Base-by-base conservation (phyloP, 345 rosid species). In the Camelina sativa region DNA sequence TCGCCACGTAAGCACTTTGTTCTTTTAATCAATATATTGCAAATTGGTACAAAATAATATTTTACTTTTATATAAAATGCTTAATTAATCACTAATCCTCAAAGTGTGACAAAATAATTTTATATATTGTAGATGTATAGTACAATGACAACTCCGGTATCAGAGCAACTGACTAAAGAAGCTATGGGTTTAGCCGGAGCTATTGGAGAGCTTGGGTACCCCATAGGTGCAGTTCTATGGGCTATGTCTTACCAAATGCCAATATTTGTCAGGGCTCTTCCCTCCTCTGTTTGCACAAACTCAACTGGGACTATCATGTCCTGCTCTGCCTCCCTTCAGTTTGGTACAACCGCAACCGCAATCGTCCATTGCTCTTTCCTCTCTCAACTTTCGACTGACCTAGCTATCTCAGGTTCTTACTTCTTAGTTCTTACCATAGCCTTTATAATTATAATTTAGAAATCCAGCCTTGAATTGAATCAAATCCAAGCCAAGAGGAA, bases 171-270 rank as follows among this genome's bases (percentile, higher is more conserved):
- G 6, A 79, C 67, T 1, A 74, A 67, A 67, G 82, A 79, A 4
- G 75, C 88, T 9, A 61, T 89, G 82, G 95, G 89, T 64, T 65
- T 69, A 2, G 80, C 86, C 1, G 93, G 95, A 23, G 90, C 85
- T 9, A 83, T 91, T 0, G 90, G 95, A 41, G 91, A 86, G 72
- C 63, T 81, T 10, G 95, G 95, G 93, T 86, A 87, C 51, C 78
- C 88, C 69, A 75, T 89, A 23, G 84, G 85, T 8, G 85, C 91
- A n/a, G 82, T 82, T 28, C 53, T 91, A 4, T 91, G 95, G 95
- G 78, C 91, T 4, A 84, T 83, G 59, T 48, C 82, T 69, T 83
- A 85, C 76, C 50, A 80, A 67, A 80, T 87, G 23, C 95, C 97
- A 7, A 81, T 69, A 5, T 65, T 79, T 8, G 86, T 84, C 0